Base-by-base conservation (phyloP, 352 stramenopile genomes). In the Globisporangium echinulatum region DNA sequence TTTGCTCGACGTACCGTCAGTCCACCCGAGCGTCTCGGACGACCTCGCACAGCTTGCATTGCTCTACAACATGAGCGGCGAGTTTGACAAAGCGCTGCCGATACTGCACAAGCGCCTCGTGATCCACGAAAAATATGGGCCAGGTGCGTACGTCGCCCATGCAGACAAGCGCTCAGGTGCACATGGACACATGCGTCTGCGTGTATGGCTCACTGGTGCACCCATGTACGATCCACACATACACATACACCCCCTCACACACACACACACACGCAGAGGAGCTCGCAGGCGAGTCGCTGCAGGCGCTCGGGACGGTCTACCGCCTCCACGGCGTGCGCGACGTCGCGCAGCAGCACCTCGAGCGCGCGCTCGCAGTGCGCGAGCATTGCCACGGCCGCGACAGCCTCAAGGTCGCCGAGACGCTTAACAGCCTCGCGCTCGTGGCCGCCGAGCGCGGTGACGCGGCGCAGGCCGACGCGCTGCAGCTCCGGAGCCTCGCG, bases 41-140 rank as follows among this genome's bases (percentile, higher is more conserved):
- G 71, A 89, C 43, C 70, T 91, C 38, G 75, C 72, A 55, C 79
- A 91, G 61, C 68, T 89, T 40, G 77, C 77, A 42, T 61, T 86
- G 54, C 77, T 89, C 59, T 83, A 74, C 66, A 84, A 77, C 58
- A 89, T 91, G 77, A 76, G 75, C 48, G 76, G 82, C 43, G 75
- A 78, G 40, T 70, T 82, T 64, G 77, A 84, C 46, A 75, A 86
- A 61, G 79, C 82, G 53, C 74, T 91, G 37, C 71, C 73, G 33
- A 69, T 89, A 61, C 72, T 91, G 51, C 82, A 91, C 61, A 77
- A 75, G 61, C 79, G 80, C 2, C 76, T 91, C n/a, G 82, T 91
- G 38, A 91, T 91, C 68, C 82, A 91, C 62, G 82, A 91, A 56
- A 91, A 91, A 61, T 85, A 78, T 59, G 82, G 82, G 0, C 77